phyloP scores from a whole-genome alignment of 2,329 filamentous ascomycete genomes.

The Diaporthe capsici region DNA sequence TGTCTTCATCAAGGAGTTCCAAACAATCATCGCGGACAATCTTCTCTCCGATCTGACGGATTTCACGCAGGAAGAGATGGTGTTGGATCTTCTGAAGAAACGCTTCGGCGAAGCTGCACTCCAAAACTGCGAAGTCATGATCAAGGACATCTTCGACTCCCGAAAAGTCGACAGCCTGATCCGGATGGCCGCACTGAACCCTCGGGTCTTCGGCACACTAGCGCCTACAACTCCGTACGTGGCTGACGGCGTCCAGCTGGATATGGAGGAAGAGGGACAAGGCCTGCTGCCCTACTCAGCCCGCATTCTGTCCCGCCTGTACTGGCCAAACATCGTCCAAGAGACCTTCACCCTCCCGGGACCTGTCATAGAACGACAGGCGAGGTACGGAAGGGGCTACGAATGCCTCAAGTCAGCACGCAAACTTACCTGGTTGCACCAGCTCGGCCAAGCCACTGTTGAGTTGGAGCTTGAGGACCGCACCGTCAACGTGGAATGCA shows the following conservation, averaged over 20 bases:
- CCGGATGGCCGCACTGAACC: conserved; percentile 58
- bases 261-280: conserved; percentile 51
- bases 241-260: conserved; percentile 43
- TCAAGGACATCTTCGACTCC: conserved; percentile 92
- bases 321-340: conserved; percentile 87
- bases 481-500: conserved; percentile 78
- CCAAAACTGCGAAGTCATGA: conserved; percentile 97
- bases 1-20: conserved; percentile 93
- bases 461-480: conserved; percentile 89
- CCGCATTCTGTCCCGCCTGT: conserved; percentile 91
- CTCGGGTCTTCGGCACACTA: conserved; percentile 43
- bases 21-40: conserved; percentile 88
- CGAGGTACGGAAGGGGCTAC: conserved; percentile 81
- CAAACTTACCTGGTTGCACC: conserved; percentile 90
- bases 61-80: conserved; percentile 85
- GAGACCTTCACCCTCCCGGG: conserved; percentile 77
- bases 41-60: conserved; percentile 76
- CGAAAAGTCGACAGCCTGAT: conserved; percentile 79
- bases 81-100: conserved; percentile 88
- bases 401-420: conserved; percentile 84
- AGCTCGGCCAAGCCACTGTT: conserved; percentile 83
- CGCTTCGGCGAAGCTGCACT: conserved; percentile 88
- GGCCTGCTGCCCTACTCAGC: conserved; percentile 79
- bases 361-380: conserved; percentile 72
- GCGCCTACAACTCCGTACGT: conserved; percentile 37